Base-by-base conservation (phyloP, 2,329 filamentous ascomycete genomes). In the Aspergillus brunneoviolaceus region DNA sequence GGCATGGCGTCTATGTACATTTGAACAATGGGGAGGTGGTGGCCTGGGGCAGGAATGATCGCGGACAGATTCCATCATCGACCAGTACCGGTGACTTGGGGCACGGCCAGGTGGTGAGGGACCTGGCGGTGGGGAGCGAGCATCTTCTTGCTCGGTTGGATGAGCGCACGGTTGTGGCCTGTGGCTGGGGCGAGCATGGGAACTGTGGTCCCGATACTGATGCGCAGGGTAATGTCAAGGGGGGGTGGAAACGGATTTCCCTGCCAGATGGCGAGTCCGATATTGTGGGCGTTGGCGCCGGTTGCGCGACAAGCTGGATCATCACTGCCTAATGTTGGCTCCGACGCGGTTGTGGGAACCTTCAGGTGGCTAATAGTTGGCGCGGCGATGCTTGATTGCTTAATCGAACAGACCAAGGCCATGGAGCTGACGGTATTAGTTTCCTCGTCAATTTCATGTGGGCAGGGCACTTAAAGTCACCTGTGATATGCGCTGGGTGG, bases 131-230 rank as follows among this genome's bases (percentile, higher is more conserved):
- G 50, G 95, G 95, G 0, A 97, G 94, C 71, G 95, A 98, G 75
- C 95, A 99, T 75, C 87, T 85, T n/a, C 76, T 98, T 63, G 91
- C 87, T 9, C 76, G 94, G 27, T 87, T 89, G 0, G 77, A 77
- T 10, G 80, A 83, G 21, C 86, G 86, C 1, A 84, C 88, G 54
- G 86, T 96, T 1, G 77, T 96, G 52, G 85, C 91, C 1, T 98
- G 94, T 92, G 95, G 95, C 21, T 99, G 95, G 95, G 93, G 92
- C 2, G 94, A 98, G 76, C 95, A 99, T 77, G 95, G 95, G 1
- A 99, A 99, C 73, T 99, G 95, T 74, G 95, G 95, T 3, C 85
- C 86, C 39, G 80, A 84, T 48, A 80, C 78, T 12, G 85, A 87
- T 62, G 79, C 82, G 19, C 79, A 83, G 62, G 87, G 86, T 53